These are phyloP conservation scores for Ballota nigra DNA, from an alignment of 257 asterid genomes.

Conservation along the genomic window DNA sequence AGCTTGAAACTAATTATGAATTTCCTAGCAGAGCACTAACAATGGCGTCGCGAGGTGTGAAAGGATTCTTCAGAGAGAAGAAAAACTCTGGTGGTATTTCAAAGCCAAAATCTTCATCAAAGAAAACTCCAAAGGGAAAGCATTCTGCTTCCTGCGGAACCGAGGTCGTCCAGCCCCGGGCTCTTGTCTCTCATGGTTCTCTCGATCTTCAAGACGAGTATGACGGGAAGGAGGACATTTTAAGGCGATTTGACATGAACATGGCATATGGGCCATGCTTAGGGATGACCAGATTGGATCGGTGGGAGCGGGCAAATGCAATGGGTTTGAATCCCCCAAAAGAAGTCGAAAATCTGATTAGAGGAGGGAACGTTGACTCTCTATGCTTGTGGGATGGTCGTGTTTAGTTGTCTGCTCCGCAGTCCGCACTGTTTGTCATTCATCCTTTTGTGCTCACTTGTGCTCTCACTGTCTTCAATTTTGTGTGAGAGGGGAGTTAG, in stretches of 20 bases:
- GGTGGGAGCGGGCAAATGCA: conserved; percentile 68
- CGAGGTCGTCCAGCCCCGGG: conserved; percentile 52
- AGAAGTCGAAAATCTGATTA: conserved; percentile 43
- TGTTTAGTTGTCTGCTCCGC: conserved; percentile 50
- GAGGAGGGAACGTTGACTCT: conserved; percentile 30
- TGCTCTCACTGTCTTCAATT: too few species aligned
- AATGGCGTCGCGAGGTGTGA: conserved; percentile 54
- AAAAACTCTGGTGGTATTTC: conserved; percentile 45
- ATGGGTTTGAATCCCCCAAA: conserved; percentile 66
- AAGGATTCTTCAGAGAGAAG: conserved; percentile 75
- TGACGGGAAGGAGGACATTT: conserved; percentile 53
- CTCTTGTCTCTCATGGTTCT: conserved; percentile 57
- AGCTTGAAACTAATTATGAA: too few species aligned
- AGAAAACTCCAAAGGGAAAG: conserved; percentile 32
- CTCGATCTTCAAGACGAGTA: conserved; percentile 61
- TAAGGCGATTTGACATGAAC: conserved; percentile 78
- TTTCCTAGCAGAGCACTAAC: too few species aligned
- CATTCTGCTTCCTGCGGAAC: conserved; percentile 56
- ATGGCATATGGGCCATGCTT: conserved; percentile 83
- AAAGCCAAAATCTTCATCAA: conserved; percentile 32
- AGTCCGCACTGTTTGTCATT: neutral
- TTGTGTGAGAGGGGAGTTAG: too few species aligned
- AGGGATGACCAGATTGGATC: conserved; percentile 68
- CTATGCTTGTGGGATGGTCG: conserved; percentile 79
- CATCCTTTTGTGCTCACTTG: neutral